These are phyloP conservation scores for Hordeum marinum DNA, from an alignment of 176 grass and related monocot genomes.

Conservation along the genomic window DNA sequence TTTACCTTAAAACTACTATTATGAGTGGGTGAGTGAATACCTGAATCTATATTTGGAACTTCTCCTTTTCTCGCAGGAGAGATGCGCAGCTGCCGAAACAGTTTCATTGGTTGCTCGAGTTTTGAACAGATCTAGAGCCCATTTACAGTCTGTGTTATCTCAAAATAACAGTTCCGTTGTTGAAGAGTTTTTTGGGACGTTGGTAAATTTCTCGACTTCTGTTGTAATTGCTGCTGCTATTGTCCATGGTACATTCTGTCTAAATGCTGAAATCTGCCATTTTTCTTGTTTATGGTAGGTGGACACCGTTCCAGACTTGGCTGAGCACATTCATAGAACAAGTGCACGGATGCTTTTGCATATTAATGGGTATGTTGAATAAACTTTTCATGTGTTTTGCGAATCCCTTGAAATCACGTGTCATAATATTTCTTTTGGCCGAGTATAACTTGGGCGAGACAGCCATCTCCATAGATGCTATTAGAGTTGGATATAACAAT, in stretches of 20 bases:
- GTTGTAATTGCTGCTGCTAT: neutral
- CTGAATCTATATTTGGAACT: neutral
- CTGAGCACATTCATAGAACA: slow-evolving; percentile 84
- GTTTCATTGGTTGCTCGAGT: slow-evolving; percentile 83
- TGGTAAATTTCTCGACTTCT: slow-evolving; percentile 54
- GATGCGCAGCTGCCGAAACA: slow-evolving; percentile 88
- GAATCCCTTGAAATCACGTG: neutral
- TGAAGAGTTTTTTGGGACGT: slow-evolving; percentile 80
- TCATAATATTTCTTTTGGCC: neutral
- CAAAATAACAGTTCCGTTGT: slow-evolving; percentile 67
- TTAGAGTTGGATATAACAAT: neutral
- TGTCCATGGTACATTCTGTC: neutral
- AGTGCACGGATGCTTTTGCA: slow-evolving; percentile 94
- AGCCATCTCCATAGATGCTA: slow-evolving; percentile 18
- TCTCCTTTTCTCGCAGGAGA: slow-evolving; percentile 53
- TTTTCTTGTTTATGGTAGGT: slow-evolving; percentile 58
- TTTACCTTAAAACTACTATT: slow-evolving; percentile 15
- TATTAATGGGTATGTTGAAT: slow-evolving; percentile 78
- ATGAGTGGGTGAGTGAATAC: neutral
- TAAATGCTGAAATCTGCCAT: neutral
- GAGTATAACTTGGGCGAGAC: neutral
- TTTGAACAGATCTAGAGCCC: slow-evolving; percentile 79
- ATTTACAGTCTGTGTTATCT: slow-evolving; percentile 70
- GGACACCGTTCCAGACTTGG: slow-evolving; percentile 86
- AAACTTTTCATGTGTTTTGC: neutral